Evolutionary conservation across 2,329 filamentous ascomycete genomes (phyloP).

Genomic region (Aureobasidium sp.): DNA sequence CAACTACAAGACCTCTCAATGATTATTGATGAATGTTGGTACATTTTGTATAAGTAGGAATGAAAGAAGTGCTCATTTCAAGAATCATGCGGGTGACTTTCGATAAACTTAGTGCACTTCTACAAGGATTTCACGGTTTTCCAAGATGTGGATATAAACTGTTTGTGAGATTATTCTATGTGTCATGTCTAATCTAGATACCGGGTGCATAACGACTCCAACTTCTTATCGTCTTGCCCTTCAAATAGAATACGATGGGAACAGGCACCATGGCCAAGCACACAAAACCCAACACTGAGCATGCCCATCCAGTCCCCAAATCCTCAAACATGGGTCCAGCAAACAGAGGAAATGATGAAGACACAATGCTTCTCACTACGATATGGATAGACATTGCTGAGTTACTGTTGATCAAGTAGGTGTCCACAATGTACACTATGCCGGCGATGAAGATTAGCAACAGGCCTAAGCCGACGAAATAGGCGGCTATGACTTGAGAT

Average conservation of each 20-base stretch:
- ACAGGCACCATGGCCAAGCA: conserved; percentile 26
- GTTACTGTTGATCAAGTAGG: conserved; percentile 34
- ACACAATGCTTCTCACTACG: conserved; percentile 9
- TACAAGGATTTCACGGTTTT: too few relatives aligned
- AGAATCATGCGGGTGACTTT: too few relatives aligned
- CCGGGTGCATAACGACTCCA: conserved; percentile 14
- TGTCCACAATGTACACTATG: conserved; percentile 41
- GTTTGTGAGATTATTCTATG: not conserved
- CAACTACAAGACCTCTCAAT: too few relatives aligned
- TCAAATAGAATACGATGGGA: conserved; percentile 23
- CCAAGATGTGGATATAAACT: too few relatives aligned
- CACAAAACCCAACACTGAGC: conserved; percentile 23
- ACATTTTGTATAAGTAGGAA: too few relatives aligned
- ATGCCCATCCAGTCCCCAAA: conserved; percentile 28
- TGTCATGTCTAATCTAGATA: not conserved
- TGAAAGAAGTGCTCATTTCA: too few relatives aligned
- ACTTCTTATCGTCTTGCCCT: conserved; percentile 21
- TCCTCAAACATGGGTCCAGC: conserved; percentile 27
- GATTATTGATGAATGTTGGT: too few relatives aligned
- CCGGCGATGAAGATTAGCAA: conserved; percentile 41
- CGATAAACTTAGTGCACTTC: too few relatives aligned
- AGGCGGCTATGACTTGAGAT: conserved; percentile 35
- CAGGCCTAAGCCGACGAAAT: conserved; percentile 36
- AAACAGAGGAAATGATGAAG: conserved; percentile 28
- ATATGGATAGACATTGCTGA: conserved; percentile 20